Conservation (phyloP, 106 monocot species). For the Hemerocallis citrina region DNA sequence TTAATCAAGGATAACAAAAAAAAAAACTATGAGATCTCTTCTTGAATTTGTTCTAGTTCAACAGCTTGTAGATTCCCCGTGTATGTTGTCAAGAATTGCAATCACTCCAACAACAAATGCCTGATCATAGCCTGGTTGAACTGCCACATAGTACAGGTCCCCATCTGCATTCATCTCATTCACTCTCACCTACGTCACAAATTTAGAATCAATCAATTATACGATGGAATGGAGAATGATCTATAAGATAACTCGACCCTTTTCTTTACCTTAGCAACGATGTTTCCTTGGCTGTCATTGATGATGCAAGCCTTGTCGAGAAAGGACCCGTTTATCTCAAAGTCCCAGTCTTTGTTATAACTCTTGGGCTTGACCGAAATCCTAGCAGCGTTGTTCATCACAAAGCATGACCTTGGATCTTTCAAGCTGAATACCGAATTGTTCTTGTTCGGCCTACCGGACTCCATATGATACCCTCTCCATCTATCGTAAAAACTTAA, state of each 20-base stretch:
- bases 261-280: conserved; percentile 59
- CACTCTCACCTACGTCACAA: conserved; percentile 2
- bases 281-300: conserved; percentile 31
- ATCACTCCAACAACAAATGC: conserved; percentile 20
- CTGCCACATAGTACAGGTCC: conserved; percentile 10
- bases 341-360: conserved; percentile 38
- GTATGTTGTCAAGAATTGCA: conserved; percentile 17
- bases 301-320: conserved; percentile 40
- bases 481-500: conserved; percentile 43
- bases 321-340: conserved; percentile 64
- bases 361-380: conserved; percentile 38
- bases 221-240: neutral
- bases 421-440: conserved; percentile 21
- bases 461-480: conserved; percentile 59
- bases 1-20: no score
- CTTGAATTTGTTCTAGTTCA: no score
- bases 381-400: conserved; percentile 20
- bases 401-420: conserved; percentile 25
- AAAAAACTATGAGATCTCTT: no score
- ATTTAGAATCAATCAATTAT: no score
- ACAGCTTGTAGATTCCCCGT: conserved; percentile 22
- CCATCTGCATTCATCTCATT: conserved; percentile 2
- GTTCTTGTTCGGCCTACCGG: conserved; percentile 31
- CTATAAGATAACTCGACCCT: neutral
- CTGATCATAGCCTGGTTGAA: conserved; percentile 18